Evolutionary conservation across 768 basidiomycete genomes (phyloP).

Genomic region (Amanita brunnescens): DNA sequence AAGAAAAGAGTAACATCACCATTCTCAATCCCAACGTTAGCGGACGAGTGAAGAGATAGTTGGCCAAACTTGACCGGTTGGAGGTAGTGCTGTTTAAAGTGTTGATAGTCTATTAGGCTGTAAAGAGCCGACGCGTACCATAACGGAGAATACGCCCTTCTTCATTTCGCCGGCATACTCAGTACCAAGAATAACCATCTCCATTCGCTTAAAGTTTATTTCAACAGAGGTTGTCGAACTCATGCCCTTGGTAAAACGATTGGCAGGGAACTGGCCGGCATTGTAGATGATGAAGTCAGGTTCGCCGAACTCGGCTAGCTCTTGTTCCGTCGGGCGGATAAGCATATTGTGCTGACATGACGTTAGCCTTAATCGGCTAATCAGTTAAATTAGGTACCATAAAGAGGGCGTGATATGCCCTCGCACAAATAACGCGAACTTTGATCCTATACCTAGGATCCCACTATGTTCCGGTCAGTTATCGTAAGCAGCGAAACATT

Average conservation of each 20-base stretch:
- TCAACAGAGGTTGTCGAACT: constrained; percentile 97
- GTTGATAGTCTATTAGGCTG: background rate
- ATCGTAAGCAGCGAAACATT: constrained; percentile 2
- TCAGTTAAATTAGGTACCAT: constrained; percentile 57
- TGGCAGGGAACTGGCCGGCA: constrained; percentile 99
- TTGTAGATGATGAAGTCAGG: constrained; percentile 99
- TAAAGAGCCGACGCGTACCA: constrained; percentile 39
- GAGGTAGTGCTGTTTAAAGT: constrained; percentile 69
- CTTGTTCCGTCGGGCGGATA: constrained; percentile 93
- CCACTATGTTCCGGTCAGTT: constrained; percentile 50
- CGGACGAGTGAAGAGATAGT: constrained; percentile 94
- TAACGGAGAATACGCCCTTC: constrained; percentile 99
- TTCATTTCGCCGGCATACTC: constrained; percentile 99
- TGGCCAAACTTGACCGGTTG: constrained; percentile 99
- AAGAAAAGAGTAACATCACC: constrained; percentile 98
- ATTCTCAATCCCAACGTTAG: constrained; percentile 86
- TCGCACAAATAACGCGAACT: constrained; percentile 96
- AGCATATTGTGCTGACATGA: constrained; percentile 88
- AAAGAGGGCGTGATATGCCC: constrained; percentile 97
- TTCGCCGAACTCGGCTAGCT: constrained; percentile 90
- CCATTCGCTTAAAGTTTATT: constrained; percentile 99
- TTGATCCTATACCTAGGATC: constrained; percentile 99
- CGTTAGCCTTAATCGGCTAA: constrained; percentile 7
- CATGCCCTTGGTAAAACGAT: constrained; percentile 99
- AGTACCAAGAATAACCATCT: constrained; percentile 99